Conservation (phyloP, 1,284 basidiomycete genomes). For the Ceratorhiza oryzae-sativae region DNA sequence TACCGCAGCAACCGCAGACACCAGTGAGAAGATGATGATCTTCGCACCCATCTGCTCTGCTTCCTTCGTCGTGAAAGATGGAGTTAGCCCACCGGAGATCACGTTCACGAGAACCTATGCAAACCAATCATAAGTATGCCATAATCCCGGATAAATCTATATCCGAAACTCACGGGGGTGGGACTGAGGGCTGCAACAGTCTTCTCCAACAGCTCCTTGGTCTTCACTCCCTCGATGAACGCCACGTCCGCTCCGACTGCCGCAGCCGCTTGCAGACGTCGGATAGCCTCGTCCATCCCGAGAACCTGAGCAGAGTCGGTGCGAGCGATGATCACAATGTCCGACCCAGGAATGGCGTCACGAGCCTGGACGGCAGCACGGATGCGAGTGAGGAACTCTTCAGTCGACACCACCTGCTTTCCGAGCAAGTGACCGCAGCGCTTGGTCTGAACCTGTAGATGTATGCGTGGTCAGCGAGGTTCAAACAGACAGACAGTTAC, state of each 20-base stretch:
- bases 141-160: background rate
- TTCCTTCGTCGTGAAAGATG: slow-evolving; percentile 71
- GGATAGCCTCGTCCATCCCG: slow-evolving; percentile 81
- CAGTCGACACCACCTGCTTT: slow-evolving; percentile 79
- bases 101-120: slow-evolving; percentile 68
- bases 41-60: slow-evolving; percentile 75
- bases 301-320: slow-evolving; percentile 83
- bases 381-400: slow-evolving; percentile 77
- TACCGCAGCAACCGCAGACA: slow-evolving; percentile 74
- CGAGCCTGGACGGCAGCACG: slow-evolving; percentile 77
- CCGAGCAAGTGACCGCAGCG: slow-evolving; percentile 82
- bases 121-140: background rate
- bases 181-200: slow-evolving; percentile 72
- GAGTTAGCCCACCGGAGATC: slow-evolving; percentile 77
- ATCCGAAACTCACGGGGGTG: slow-evolving; percentile 59
- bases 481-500: background rate
- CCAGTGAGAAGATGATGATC: slow-evolving; percentile 75
- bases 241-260: slow-evolving; percentile 82
- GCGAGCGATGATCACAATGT: slow-evolving; percentile 81
- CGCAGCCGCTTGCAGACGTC: slow-evolving; percentile 71
- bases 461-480: background rate
- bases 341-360: slow-evolving; percentile 71
- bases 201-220: slow-evolving; percentile 66
- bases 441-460: slow-evolving; percentile 75
- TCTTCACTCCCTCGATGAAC: slow-evolving; percentile 83